Evolutionary conservation across 2,329 filamentous ascomycete species (phyloP), one percentile per base, ranked within the genome.

Genomic region (Exutisphaerella laricina): DNA sequence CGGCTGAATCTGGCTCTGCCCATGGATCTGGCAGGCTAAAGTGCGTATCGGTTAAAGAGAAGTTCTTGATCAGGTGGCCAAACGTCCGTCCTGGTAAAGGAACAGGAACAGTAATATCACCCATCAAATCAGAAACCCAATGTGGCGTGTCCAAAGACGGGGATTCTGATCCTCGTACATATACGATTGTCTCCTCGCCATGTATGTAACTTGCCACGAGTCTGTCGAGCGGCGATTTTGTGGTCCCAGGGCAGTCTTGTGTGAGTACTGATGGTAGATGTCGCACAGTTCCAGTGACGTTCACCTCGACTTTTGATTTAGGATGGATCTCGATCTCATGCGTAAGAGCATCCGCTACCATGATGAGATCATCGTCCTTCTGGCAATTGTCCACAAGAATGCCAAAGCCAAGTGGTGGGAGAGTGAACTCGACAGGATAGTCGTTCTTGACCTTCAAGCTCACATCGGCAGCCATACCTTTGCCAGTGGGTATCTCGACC

Each of bases 361-460:
- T 72, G 56, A 98, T 92, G 50, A 82, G 80, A 3, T 82, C 77
- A 43, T 92, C 81, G 16, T 78, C 70, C 3, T 77, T 71, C 18
- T 77, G 73, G 66, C 92, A 98, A 49, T 88, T 88, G 31, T 87
- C 82, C 4, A 97, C 82, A 34, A 95, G 71, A 21, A 97, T 79
- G 50, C 89, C 82, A 59, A 97, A 96, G 0, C 79, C 81, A 44
- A 97, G 79, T 26, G 84, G 73, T 9, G 92, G 92, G 14, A 96
- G 71, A 16, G 79, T 76, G 40, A 96, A 70, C 45, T 82, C 77
- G 38, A 98, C 65, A 1, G 88, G 87, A 58, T 87, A 94, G 40
- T 80, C 71, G 64, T 97, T 94, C 57, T 77, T 72, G 18, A 87
- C 73, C 9, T 75, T 71, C 20, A 95, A 63, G 23, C 85, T 79